A percentile compares a stretch with the other conserved stretches of the same genome.
These are phyloP conservation scores for Senecio squalidus DNA, from an alignment of 140 eudicot genomes.

Conservation along the genomic window DNA sequence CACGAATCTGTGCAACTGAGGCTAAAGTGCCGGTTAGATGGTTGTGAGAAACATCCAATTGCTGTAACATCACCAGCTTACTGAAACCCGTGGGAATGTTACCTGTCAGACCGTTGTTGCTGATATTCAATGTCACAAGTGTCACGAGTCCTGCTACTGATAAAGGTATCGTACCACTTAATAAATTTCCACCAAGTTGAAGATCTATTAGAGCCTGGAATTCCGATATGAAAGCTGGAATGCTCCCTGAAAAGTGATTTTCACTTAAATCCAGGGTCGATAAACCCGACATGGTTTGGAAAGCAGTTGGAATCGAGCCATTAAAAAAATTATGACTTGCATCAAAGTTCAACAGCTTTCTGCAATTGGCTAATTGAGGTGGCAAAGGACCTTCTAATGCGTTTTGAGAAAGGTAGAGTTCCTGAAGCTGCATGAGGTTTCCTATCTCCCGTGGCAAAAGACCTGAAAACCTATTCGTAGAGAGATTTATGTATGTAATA, in stretches of 20 bases:
- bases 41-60: constrained; percentile 57
- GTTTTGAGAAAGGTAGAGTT: constrained; percentile 55
- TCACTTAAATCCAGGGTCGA: constrained; percentile 48
- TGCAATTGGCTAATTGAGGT: constrained; percentile 44
- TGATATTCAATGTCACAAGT: constrained; percentile 51
- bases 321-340: constrained; percentile 48
- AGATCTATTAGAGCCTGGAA: constrained; percentile 38
- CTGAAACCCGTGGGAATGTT: constrained; percentile 45
- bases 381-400: constrained; percentile 62
- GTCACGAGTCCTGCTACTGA: constrained; percentile 33
- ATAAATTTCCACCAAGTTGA: constrained; percentile 57
- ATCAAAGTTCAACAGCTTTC: constrained; percentile 40
- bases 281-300: constrained; percentile 48
- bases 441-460: constrained; percentile 54
- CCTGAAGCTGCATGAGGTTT: constrained; percentile 46
- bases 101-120: constrained; percentile 60
- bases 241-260: constrained; percentile 53
- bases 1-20: constrained; percentile 34
- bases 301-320: constrained; percentile 57
- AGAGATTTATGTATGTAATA: constrained; percentile 41
- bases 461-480: constrained; percentile 56
- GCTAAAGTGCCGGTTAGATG: constrained; percentile 56
- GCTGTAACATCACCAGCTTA: constrained; percentile 45
- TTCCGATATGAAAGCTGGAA: constrained; percentile 51
- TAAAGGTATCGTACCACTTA: constrained; percentile 58